A percentile compares a stretch with the other conserved stretches of the same genome.
Evolutionary conservation across 1,284 basidiomycete genomes (phyloP).

Genomic region (Cryptococcus sp.): DNA sequence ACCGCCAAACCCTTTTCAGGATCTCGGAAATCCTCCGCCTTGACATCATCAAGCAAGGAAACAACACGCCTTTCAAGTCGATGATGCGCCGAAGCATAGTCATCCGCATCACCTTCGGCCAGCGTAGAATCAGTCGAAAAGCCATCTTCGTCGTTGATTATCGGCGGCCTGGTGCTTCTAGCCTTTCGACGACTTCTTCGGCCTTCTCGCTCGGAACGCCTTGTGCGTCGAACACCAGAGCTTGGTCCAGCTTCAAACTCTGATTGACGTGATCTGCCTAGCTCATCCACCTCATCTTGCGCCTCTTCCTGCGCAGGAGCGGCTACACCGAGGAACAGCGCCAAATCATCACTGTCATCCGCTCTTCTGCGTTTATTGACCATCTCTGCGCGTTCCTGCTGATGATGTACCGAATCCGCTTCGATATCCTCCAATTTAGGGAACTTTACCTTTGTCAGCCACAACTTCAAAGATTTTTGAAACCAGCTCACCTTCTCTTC

Average conservation of each 20-base stretch:
- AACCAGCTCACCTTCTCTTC: slow-evolving; percentile 75
- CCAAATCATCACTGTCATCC: slow-evolving; percentile 81
- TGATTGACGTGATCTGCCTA: slow-evolving; percentile 57
- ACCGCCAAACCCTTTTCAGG: slow-evolving; percentile 69
- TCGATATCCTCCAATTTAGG: slow-evolving; percentile 83
- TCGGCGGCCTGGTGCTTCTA: slow-evolving; percentile 43
- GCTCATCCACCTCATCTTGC: slow-evolving; percentile 62
- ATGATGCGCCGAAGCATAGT: slow-evolving; percentile 67
- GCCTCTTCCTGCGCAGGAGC: slow-evolving; percentile 49
- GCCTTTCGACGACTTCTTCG: slow-evolving; percentile 60
- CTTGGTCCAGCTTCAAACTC: slow-evolving; percentile 46
- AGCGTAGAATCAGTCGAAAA: slow-evolving; percentile 82
- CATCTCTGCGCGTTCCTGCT: slow-evolving; percentile 74
- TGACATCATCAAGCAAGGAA: slow-evolving; percentile 73
- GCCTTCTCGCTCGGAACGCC: slow-evolving; percentile 58
- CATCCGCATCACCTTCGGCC: slow-evolving; percentile 62
- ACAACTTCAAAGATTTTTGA: too few species aligned
- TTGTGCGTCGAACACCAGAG: slow-evolving; percentile 58
- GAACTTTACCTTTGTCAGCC: slow-evolving; percentile 59
- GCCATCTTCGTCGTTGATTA: slow-evolving; percentile 69
- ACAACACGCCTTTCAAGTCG: slow-evolving; percentile 61
- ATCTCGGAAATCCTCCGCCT: slow-evolving; percentile 78
- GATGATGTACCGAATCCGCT: slow-evolving; percentile 69
- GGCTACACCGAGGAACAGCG: slow-evolving; percentile 67
- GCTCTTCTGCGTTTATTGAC: slow-evolving; percentile 63